Base-by-base conservation (phyloP, 1,284 basidiomycete genomes). In the Ceratobasidium theobromae region DNA sequence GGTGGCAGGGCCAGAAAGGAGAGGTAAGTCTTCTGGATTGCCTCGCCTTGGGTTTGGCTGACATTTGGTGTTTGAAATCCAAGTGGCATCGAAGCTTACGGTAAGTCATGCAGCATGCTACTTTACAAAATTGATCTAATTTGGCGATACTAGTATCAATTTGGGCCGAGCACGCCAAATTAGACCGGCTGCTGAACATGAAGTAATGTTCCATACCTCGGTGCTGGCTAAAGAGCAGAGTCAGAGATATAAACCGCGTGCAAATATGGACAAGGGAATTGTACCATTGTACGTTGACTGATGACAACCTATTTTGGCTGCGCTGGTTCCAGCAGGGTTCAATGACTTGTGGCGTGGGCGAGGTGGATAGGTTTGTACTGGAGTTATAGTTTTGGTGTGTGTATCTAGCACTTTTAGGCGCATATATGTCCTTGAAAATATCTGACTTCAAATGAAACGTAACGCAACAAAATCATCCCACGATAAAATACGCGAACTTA, bases 231-330 rank as follows among this genome's bases (percentile, higher is more conserved):
- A 62, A 25, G 33, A 62, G 25, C 58, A 62, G 25, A 33, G 25
- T 38, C 58, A 21, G 4, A 6, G 5, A 48, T 62, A 62, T 25
- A 18, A 51, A 23, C 58, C 58, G 4, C 58, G 58, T 11, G 58
- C 48, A 4, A n/a, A 40, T 16, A 41, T 62, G 48, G 48, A 62
- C 14, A 8, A 40, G 9, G 58, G 58, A 16, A 33, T 51, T 2
- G 27, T 21, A 16, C 58, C 58, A 35, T 25, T 62, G 46, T 62
- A 62, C 27, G 58, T 62, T 11, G 58, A 62, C 27, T 62, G 35
- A 41, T n/a, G n/a, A n/a, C n/a, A n/a, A n/a, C n/a, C n/a, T n/a
- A n/a, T n/a, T n/a, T n/a, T n/a, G n/a, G n/a, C n/a, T n/a, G n/a
- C n/a, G n/a, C n/a, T n/a, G n/a, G n/a, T n/a, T n/a, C n/a, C n/a